phyloP scores from a whole-genome alignment of 257 asterid species.

The Nicotiana sylvestris region DNA sequence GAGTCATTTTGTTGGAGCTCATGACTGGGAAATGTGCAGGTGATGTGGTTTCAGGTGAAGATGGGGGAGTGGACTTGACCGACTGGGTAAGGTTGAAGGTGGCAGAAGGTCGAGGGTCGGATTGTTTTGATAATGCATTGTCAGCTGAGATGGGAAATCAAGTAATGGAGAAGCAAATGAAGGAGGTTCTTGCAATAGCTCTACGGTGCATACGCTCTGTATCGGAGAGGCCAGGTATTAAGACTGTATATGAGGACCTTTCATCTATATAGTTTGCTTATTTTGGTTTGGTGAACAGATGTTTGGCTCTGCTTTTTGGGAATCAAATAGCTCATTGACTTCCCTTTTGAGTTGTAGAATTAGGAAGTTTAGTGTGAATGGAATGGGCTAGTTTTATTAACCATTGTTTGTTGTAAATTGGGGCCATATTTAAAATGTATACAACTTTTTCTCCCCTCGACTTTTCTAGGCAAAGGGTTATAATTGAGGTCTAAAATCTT shows the following conservation, averaged over 20 bases:
- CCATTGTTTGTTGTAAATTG: conserved; percentile 43
- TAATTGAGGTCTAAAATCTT: background rate
- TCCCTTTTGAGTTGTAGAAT: conserved; percentile 52
- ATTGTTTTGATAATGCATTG: conserved; percentile 69
- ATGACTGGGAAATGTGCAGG: conserved; percentile 95
- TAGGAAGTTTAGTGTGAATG: conserved; percentile 33
- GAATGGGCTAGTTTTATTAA: conserved; percentile 27
- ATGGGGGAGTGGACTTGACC: conserved; percentile 81
- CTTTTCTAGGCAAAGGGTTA: background rate
- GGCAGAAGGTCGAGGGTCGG: conserved; percentile 70
- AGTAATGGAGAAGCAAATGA: conserved; percentile 72
- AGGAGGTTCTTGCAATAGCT: conserved; percentile 87
- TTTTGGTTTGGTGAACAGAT: conserved; percentile 20
- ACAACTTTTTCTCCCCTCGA: background rate
- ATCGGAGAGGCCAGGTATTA: conserved; percentile 92
- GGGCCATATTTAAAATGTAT: conserved; percentile 34
- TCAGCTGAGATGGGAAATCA: conserved; percentile 49
- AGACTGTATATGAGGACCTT: conserved; percentile 87
- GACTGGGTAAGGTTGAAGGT: conserved; percentile 94
- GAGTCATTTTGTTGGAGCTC: conserved; percentile 78
- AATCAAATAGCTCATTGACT: conserved; percentile 79
- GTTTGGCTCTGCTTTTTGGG: conserved; percentile 33
- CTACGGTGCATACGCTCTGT: conserved; percentile 73
- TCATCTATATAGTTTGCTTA: conserved; percentile 62
- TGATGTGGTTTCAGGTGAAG: conserved; percentile 83